These are phyloP conservation scores for Hebeloma cylindrosporum DNA, from an alignment of 768 basidiomycete genomes.

Conservation along the genomic window DNA sequence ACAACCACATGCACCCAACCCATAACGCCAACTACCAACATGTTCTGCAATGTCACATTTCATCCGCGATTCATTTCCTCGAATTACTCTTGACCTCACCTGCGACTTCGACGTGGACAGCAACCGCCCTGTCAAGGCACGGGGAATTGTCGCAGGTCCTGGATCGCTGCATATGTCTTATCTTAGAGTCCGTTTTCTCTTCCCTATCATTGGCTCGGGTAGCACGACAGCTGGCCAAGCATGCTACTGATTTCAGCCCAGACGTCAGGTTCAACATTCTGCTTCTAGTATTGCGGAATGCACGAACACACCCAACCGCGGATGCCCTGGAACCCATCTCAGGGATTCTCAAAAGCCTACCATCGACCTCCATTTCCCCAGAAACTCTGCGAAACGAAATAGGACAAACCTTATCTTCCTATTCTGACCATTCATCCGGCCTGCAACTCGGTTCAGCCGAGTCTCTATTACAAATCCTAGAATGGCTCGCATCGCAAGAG, in stretches of 20 bases:
- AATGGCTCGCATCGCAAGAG: slow-evolving; percentile 53
- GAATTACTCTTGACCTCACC: slow-evolving; percentile 42
- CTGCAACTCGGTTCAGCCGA: slow-evolving; percentile 40
- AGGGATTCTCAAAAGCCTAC: slow-evolving; percentile 25
- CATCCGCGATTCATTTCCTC: slow-evolving; percentile 49
- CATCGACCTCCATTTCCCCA: slow-evolving; percentile 20
- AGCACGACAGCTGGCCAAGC: slow-evolving; percentile 29
- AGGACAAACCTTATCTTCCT: slow-evolving; percentile 33
- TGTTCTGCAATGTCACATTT: slow-evolving; percentile 49
- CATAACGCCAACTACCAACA: slow-evolving; percentile 32
- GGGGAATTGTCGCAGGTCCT: slow-evolving; percentile 45
- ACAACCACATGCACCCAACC: slow-evolving; percentile 13
- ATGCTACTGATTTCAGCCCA: slow-evolving; percentile 27
- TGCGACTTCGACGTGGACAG: slow-evolving; percentile 43
- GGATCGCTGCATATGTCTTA: slow-evolving; percentile 38
- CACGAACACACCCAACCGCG: slow-evolving; percentile 28
- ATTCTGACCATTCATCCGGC: slow-evolving; percentile 25
- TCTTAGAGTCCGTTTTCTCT: slow-evolving; percentile 50
- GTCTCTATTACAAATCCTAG: slow-evolving; percentile 43
- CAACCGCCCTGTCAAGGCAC: slow-evolving; percentile 39
- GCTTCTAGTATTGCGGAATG: slow-evolving; percentile 31
- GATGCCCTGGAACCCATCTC: slow-evolving; percentile 24
- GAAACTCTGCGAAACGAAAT: slow-evolving; percentile 35
- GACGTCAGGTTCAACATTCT: slow-evolving; percentile 33
- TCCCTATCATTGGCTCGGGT: slow-evolving; percentile 46